Conservation (phyloP, 257 asterid species). For the Penstemon barbatus region DNA sequence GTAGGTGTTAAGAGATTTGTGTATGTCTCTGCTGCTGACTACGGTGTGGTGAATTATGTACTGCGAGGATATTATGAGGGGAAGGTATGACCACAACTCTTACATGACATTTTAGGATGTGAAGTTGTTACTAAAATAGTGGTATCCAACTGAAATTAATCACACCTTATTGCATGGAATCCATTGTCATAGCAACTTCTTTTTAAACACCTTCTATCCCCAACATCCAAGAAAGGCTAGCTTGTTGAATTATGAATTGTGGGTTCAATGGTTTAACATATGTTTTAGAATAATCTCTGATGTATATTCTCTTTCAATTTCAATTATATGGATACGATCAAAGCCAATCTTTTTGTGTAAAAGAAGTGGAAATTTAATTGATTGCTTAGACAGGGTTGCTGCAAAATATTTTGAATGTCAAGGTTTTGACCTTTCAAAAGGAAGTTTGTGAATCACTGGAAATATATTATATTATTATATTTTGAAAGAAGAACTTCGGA, state of each 20-base stretch:
- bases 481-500: no score
- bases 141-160: neutral
- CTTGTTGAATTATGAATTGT: no score
- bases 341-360: no score
- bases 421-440: neutral
- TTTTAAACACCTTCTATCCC: no score
- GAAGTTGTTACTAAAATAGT: slow-evolving; percentile 3
- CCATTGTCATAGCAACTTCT: neutral
- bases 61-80: slow-evolving; percentile 77
- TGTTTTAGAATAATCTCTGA: no score
- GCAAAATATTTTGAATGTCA: neutral
- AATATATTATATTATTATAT: no score
- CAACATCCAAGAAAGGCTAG: no score
- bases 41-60: slow-evolving; percentile 64
- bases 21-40: slow-evolving; percentile 86
- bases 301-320: no score
- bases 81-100: slow-evolving; percentile 49
- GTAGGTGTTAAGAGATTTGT: slow-evolving; percentile 76
- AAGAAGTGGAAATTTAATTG: no score
- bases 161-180: neutral
- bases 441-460: neutral
- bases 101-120: slow-evolving; percentile 15
- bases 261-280: no score
- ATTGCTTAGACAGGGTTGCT: neutral
- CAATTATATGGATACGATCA: no score